Percentiles rank a stretch among this genome's conserved stretches.
These are phyloP conservation scores for Cucumis cinereus DNA, from an alignment of 306 rosid genomes.

Conservation along the genomic window DNA sequence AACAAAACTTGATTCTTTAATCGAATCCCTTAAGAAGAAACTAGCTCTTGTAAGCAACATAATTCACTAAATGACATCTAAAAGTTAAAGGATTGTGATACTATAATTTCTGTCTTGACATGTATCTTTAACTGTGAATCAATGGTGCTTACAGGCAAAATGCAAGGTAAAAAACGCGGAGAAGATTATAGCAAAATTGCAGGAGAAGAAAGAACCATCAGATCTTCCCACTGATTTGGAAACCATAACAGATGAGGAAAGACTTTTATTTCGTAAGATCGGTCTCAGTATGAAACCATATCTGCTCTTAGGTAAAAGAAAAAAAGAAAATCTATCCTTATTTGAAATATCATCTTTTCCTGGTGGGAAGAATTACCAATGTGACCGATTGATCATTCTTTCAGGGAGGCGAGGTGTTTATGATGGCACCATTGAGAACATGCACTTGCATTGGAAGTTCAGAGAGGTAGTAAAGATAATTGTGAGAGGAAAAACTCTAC, in stretches of 20 bases:
- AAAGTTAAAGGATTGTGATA: neutral
- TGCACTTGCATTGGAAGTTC: slow-evolving; percentile 94
- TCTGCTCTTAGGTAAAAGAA: slow-evolving; percentile 57
- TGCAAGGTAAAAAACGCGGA: slow-evolving; percentile 57
- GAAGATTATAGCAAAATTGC: slow-evolving; percentile 62
- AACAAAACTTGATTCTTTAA: slow-evolving; percentile 35
- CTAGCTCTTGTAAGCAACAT: slow-evolving; percentile 52
- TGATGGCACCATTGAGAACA: slow-evolving; percentile 83
- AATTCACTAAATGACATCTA: slow-evolving; percentile 9
- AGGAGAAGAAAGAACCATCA: slow-evolving; percentile 46
- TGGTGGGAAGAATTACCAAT: slow-evolving; percentile 7
- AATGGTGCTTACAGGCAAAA: slow-evolving; percentile 47
- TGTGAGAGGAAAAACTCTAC: slow-evolving; percentile 51
- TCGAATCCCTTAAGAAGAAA: slow-evolving; percentile 46
- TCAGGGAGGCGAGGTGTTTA: slow-evolving; percentile 78
- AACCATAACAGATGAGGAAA: slow-evolving; percentile 70
- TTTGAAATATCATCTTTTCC: slow-evolving; percentile 15
- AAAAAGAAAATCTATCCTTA: slow-evolving; percentile 5
- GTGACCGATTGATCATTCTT: slow-evolving; percentile 11
- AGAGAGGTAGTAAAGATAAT: slow-evolving; percentile 82
- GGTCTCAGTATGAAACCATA: slow-evolving; percentile 87
- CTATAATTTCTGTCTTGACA: neutral
- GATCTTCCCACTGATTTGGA: slow-evolving; percentile 82
- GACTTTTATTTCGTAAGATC: slow-evolving; percentile 74
- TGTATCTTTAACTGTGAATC: slow-evolving; percentile 20